phyloP scores from a whole-genome alignment of 495 filamentous ascomycete species.

The Xylaria grammica region DNA sequence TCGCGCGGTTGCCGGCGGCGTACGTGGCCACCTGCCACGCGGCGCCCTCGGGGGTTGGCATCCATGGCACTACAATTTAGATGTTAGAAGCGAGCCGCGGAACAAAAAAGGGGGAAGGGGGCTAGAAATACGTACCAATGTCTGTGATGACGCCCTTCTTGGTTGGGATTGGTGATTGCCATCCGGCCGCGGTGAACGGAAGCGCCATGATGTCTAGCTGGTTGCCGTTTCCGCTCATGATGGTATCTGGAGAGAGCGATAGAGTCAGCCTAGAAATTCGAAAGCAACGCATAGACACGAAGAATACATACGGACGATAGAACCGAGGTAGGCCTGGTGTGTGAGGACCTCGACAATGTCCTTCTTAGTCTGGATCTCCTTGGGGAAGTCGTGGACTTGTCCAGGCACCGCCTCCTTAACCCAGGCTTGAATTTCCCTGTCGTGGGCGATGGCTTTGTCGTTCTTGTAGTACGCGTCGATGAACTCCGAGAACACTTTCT shows the following conservation, averaged over 20 bases:
- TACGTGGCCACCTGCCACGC: slow-evolving; percentile 20
- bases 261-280: too few species aligned
- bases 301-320: slow-evolving; percentile 22
- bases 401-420: slow-evolving; percentile 27
- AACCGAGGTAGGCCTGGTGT: slow-evolving; percentile 29
- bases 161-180: slow-evolving; percentile 39
- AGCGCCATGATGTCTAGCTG: slow-evolving; percentile 30
- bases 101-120: background rate
- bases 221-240: slow-evolving; percentile 40
- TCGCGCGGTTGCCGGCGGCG: slow-evolving; percentile 27
- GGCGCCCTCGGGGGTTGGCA: slow-evolving; percentile 28
- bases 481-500: slow-evolving; percentile 34
- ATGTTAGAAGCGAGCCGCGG: background rate
- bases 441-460: slow-evolving; percentile 25
- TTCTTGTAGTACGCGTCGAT: slow-evolving; percentile 43
- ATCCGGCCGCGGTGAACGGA: slow-evolving; percentile 41
- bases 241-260: slow-evolving; percentile 27
- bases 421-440: slow-evolving; percentile 45
- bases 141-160: slow-evolving; percentile 36
- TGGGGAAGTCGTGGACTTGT: slow-evolving; percentile 32
- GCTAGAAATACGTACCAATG: background rate
- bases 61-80: slow-evolving; percentile 25
- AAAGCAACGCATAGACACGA: background rate
- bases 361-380: slow-evolving; percentile 17
- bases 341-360: slow-evolving; percentile 42